These are phyloP conservation scores for Linum trigynum DNA, from an alignment of 345 rosid genomes.

Conservation along the genomic window DNA sequence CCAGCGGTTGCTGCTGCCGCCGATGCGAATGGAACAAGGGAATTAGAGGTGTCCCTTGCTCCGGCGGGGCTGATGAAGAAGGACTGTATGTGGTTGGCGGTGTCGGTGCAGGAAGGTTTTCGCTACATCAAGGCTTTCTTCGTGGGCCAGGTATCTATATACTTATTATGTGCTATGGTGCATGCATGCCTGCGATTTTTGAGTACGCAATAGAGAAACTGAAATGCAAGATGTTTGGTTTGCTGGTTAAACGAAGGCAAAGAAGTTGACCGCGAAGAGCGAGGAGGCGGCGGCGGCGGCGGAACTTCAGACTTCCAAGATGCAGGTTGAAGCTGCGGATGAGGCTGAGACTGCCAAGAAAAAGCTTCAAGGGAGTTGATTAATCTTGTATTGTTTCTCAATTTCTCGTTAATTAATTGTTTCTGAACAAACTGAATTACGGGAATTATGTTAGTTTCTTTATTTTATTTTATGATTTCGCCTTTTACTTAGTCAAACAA, in stretches of 20 bases:
- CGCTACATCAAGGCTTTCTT: constrained; percentile 40
- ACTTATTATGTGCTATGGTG: no score
- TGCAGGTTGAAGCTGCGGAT: constrained; percentile 57
- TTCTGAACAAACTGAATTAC: no score
- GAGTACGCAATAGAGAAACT: not conserved
- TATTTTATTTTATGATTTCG: no score
- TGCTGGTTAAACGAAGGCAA: constrained; percentile 20
- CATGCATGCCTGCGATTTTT: no score
- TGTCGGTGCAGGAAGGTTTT: constrained; percentile 41
- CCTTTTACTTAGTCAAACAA: no score
- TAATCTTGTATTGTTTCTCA: no score
- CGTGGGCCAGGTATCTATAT: constrained; percentile 7
- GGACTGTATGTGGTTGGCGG: constrained; percentile 29
- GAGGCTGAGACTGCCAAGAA: constrained; percentile 47
- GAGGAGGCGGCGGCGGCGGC: constrained; percentile 55
- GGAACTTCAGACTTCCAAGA: constrained; percentile 33
- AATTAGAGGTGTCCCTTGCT: no score
- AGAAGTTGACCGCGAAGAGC: constrained; percentile 43
- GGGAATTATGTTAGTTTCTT: no score
- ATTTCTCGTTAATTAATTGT: no score
- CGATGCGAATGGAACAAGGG: no score
- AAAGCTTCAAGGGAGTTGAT: not conserved
- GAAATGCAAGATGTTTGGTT: constrained; percentile 1
- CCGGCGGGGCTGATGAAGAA: constrained; percentile 20
- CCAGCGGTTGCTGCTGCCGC: no score